Evolutionary conservation across 257 asterid genomes (phyloP), one percentile per base, ranked within the genome.

Genomic region (Solanum chaucha): DNA sequence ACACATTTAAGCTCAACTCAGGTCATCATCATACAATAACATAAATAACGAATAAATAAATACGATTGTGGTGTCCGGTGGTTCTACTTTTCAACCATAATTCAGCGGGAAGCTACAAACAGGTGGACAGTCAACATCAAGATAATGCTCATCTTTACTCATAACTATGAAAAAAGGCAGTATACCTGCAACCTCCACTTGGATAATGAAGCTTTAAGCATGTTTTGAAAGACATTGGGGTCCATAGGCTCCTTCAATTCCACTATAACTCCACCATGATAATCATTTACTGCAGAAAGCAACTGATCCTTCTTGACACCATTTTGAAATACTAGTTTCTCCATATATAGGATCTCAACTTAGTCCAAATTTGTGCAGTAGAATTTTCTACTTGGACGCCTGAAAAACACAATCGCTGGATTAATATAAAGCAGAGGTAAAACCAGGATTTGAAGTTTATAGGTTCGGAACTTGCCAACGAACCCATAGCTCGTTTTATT

Each of bases 181-280:
- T 9, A 87, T 85, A 95, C 98, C 98, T 92, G 95, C 89, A 91
- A 86, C 87, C 89, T 92, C 98, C 98, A 95, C 48, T 86, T 90
- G 40, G 90, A 87, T 67, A 95, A 65, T 32, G 98, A 94, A 89
- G 87, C 90, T 89, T 86, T 92, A 46, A 95, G 96, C 87, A 86
- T 71, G 86, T 90, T 58, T 71, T 88, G 81, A 67, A 95, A 95
- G 67, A 84, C 64, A 38, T 51, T 64, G 38, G 94, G 92, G 80
- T 93, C 94, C 92, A 95, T 92, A 40, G 92, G 88, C 87, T 91
- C 94, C 91, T 91, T 51, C 91, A 95, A 28, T 80, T 93, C 98
- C 84, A 94, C 95, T 46, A 93, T 91, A 74, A 93, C 88, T 48
- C 97, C 97, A 38, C 90, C 98, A 86, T 93, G 93, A 46, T 93